Conservation (phyloP, 192 early-diverging fungal species). For the Coemansia sp. region DNA sequence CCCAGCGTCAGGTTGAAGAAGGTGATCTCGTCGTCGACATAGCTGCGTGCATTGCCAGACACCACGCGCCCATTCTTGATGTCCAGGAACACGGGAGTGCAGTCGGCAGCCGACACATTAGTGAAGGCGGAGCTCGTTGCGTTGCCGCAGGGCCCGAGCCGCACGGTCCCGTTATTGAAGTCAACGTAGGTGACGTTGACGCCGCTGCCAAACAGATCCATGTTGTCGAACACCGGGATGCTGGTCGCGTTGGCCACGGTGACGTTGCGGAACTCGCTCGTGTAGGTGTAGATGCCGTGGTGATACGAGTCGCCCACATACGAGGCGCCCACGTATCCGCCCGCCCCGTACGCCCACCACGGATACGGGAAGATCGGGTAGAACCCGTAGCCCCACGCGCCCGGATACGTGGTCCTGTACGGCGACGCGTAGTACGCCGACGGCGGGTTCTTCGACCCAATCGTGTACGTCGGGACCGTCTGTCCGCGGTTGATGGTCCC, state of each 20-base stretch:
- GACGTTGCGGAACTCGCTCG: conserved; percentile 41
- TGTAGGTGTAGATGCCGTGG: conserved; percentile 37
- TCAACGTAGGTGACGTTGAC: conserved; percentile 36
- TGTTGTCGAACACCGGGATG: conserved; percentile 31
- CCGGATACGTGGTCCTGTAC: conserved; percentile 28
- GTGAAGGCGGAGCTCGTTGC: conserved; percentile 16
- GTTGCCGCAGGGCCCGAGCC: conserved; percentile 42
- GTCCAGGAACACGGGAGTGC: conserved; percentile 35
- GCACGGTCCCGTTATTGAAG: conserved; percentile 50
- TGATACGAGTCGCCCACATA: conserved; percentile 18
- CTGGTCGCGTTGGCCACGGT: conserved; percentile 42
- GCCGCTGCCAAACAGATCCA: conserved; percentile 30
- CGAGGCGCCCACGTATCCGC: conserved; percentile 16
- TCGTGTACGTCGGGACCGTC: conserved; percentile 24
- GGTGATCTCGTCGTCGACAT: conserved; percentile 33
- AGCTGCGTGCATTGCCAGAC: conserved; percentile 24
- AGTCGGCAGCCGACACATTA: conserved; percentile 16
- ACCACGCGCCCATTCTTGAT: conserved; percentile 28
- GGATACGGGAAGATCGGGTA: conserved; percentile 53
- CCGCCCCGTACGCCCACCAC: conserved; percentile 50
- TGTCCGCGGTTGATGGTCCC: conserved; percentile 28
- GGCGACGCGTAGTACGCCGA: conserved; percentile 42
- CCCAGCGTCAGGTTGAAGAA: conserved; percentile 47
- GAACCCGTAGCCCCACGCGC: conserved; percentile 52
- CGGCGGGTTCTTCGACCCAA: conserved; percentile 24